phyloP scores from a whole-genome alignment of 495 filamentous ascomycete genomes.

The Penicillium riverlandense region DNA sequence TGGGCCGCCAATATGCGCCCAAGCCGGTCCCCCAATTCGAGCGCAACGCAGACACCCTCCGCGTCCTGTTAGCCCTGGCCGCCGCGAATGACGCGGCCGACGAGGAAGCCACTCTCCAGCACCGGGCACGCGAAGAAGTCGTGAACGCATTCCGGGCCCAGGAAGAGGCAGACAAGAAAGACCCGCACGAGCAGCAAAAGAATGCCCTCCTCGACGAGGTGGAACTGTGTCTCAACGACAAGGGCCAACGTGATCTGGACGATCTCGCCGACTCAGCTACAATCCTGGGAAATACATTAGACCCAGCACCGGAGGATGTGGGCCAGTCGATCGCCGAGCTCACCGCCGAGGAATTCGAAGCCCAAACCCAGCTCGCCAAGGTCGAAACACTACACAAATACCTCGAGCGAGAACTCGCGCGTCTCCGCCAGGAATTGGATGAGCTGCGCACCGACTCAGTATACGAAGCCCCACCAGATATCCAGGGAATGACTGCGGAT shows the following conservation, averaged over 20 bases:
- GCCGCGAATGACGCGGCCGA: slow-evolving; percentile 75
- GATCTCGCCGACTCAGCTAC: slow-evolving; percentile 32
- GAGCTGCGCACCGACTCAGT: slow-evolving; percentile 33
- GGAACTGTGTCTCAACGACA: slow-evolving; percentile 33
- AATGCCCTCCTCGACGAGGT: slow-evolving; percentile 32
- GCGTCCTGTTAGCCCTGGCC: slow-evolving; percentile 66
- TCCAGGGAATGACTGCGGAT: slow-evolving; percentile 54
- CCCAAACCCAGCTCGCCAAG: slow-evolving; percentile 35
- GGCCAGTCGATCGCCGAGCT: slow-evolving; percentile 36
- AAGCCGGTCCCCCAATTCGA: slow-evolving; percentile 63
- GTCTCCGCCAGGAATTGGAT: slow-evolving; percentile 29
- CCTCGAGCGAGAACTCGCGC: slow-evolving; percentile 31
- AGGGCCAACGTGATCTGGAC: slow-evolving; percentile 24
- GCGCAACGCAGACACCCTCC: slow-evolving; percentile 76
- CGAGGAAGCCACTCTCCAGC: slow-evolving; percentile 57
- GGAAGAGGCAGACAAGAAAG: slow-evolving; percentile 19
- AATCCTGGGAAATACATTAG: slow-evolving; percentile 24
- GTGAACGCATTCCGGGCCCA: slow-evolving; percentile 24
- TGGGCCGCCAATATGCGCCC: slow-evolving; percentile 58
- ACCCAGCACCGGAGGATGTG: slow-evolving; percentile 26
- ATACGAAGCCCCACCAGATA: slow-evolving; percentile 42
- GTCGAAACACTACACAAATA: slow-evolving; percentile 52
- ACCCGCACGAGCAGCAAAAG: slow-evolving; percentile 25
- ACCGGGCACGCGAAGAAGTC: slow-evolving; percentile 34
- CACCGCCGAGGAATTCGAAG: slow-evolving; percentile 33